Conservation (phyloP, 176 grass and related monocot species). For the Tuctoria greenei region DNA sequence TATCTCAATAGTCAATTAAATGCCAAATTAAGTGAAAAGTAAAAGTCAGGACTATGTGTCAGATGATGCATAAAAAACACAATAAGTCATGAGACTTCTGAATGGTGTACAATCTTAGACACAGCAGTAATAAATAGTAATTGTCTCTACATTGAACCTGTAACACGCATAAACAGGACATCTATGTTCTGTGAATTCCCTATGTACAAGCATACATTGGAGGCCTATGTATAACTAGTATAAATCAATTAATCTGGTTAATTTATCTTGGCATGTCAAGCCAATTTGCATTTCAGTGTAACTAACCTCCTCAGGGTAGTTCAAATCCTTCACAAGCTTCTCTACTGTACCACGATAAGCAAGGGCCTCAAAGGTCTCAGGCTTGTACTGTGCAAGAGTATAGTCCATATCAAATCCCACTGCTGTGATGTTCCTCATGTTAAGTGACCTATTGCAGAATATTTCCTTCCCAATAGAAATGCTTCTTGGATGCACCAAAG, state of each 20-base stretch:
- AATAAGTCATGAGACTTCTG: neutral
- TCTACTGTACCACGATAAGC: constrained; percentile 85
- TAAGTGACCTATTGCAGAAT: constrained; percentile 61
- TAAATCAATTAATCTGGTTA: neutral
- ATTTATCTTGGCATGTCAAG: constrained; percentile 10
- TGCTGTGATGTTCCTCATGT: constrained; percentile 66
- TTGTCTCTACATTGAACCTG: neutral
- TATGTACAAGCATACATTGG: neutral
- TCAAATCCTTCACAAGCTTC: constrained; percentile 86
- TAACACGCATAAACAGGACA: constrained; percentile 8
- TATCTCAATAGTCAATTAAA: neutral
- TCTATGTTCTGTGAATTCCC: neutral
- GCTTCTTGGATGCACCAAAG: constrained; percentile 48
- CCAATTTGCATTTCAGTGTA: neutral
- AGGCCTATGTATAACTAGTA: neutral
- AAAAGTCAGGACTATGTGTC: neutral
- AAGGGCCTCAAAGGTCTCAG: constrained; percentile 89
- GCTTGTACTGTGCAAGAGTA: constrained; percentile 94
- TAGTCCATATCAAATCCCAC: constrained; percentile 99
- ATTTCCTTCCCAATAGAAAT: constrained; percentile 85
- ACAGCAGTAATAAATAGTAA: neutral
- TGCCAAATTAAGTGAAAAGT: neutral
- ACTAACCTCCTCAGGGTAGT: constrained; percentile 83
- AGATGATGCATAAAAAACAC: constrained; percentile 5
- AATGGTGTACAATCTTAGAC: neutral